Conservation (phyloP, 805 yeast species). For the Cyberlindnera samutprakarnensis region DNA sequence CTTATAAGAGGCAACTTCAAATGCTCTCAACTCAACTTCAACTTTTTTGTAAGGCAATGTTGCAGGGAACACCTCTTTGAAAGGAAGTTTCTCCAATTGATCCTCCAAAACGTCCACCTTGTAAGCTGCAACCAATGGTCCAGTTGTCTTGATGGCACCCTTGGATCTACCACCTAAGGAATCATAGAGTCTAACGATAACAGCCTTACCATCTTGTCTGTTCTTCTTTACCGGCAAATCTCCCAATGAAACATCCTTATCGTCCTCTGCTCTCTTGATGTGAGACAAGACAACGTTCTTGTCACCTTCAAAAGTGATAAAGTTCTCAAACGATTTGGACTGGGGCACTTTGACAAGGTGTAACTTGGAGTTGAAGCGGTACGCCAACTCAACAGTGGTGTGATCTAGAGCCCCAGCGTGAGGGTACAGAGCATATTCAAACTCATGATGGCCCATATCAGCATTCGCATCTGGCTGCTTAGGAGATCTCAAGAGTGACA, state of each 20-base stretch:
- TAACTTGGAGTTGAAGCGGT: constrained; percentile 63
- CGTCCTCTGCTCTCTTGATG: constrained; percentile 85
- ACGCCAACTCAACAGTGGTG: constrained; percentile 65
- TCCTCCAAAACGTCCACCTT: constrained; percentile 35
- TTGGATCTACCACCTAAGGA: constrained; percentile 72
- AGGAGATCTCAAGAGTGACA: constrained; percentile 82
- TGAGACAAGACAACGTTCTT: constrained; percentile 59
- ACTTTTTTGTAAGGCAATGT: constrained; percentile 10
- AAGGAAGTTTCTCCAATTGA: constrained; percentile 24
- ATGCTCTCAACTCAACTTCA: constrained; percentile 48
- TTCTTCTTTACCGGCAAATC: constrained; percentile 34
- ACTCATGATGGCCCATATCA: constrained; percentile 82
- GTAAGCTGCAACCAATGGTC: constrained; percentile 18
- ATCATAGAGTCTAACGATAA: constrained; percentile 77
- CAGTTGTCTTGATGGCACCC: constrained; percentile 42
- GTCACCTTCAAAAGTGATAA: constrained; percentile 38
- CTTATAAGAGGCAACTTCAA: constrained; percentile 57
- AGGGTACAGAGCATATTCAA: constrained; percentile 80
- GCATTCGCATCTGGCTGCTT: constrained; percentile 94
- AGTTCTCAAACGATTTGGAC: constrained; percentile 18
- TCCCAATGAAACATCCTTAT: constrained; percentile 41
- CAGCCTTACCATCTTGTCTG: constrained; percentile 40
- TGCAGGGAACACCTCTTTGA: background rate
- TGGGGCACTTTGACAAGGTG: constrained; percentile 10
- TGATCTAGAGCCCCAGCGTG: constrained; percentile 62